phyloP scores from a whole-genome alignment of 345 rosid genomes.

The Jatropha curcas region DNA sequence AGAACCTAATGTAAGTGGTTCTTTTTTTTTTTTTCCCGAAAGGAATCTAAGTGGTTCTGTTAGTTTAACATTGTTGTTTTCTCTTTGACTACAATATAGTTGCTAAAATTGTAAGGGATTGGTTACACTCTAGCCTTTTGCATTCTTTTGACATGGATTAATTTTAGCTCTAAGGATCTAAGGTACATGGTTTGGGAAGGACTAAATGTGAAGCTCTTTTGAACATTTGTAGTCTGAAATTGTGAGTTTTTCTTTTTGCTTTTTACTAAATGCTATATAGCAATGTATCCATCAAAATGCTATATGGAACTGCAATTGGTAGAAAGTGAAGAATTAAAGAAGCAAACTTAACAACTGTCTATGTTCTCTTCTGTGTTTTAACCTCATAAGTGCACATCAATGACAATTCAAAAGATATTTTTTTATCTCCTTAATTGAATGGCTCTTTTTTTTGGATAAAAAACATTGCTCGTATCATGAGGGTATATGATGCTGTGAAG shows the following conservation, averaged over 20 bases:
- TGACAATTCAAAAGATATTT: neutral
- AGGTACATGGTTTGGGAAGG: neutral
- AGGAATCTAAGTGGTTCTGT: neutral
- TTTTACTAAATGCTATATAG: neutral
- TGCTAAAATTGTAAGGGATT: neutral
- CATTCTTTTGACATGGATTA: neutral
- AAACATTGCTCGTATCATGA: neutral
- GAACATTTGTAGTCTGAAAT: neutral
- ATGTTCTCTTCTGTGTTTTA: neutral
- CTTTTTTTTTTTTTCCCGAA: too few species aligned
- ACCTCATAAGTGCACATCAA: neutral
- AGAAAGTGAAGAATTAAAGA: neutral
- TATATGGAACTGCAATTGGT: neutral
- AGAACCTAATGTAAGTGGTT: constrained; percentile 1
- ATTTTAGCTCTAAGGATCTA: neutral
- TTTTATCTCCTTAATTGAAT: neutral
- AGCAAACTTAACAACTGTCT: neutral
- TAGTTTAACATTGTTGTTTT: neutral
- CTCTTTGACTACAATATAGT: neutral
- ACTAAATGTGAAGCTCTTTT: neutral
- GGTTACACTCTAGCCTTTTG: neutral
- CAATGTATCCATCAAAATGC: neutral
- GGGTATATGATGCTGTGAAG: neutral
- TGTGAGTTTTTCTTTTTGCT: neutral
- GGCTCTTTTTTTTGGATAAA: neutral